Conservation (phyloP, 805 yeast species). For the Scheffersomyces amazonensis region DNA sequence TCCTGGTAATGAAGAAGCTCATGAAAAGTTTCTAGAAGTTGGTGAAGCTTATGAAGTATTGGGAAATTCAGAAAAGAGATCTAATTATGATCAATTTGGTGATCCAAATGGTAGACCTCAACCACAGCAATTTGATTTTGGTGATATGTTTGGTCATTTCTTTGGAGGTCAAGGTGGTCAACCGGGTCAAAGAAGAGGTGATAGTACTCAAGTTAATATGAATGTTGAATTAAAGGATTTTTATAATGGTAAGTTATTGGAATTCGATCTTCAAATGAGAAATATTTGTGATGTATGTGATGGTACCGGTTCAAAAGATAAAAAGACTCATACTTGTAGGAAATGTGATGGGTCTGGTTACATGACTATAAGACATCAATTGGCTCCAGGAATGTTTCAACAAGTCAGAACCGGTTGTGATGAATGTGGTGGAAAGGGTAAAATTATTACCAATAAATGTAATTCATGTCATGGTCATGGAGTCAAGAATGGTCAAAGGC, state of each 20-base stretch:
- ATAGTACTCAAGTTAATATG: constrained; percentile 55
- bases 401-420: constrained; percentile 79
- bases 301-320: constrained; percentile 86
- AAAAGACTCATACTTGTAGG: constrained; percentile 60
- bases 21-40: constrained; percentile 80
- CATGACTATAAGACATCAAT: constrained; percentile 59
- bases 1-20: constrained; percentile 70
- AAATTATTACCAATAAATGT: constrained; percentile 63
- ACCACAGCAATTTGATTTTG: constrained; percentile 30
- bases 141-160: constrained; percentile 57
- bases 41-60: constrained; percentile 93
- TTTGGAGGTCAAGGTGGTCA: constrained; percentile 26
- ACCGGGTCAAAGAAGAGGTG: constrained; percentile 56
- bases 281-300: constrained; percentile 74
- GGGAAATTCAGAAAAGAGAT: constrained; percentile 65
- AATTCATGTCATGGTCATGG: constrained; percentile 68
- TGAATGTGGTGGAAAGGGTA: constrained; percentile 76
- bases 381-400: constrained; percentile 91
- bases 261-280: constrained; percentile 64
- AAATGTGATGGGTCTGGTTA: constrained; percentile 78
- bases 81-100: constrained; percentile 73
- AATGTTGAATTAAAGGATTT: constrained; percentile 61
- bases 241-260: constrained; percentile 64
- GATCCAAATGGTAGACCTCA: constrained; percentile 50
- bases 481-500: constrained; percentile 53